phyloP scores from a whole-genome alignment of 495 filamentous ascomycete genomes.

The Aspergillus ostianus region DNA sequence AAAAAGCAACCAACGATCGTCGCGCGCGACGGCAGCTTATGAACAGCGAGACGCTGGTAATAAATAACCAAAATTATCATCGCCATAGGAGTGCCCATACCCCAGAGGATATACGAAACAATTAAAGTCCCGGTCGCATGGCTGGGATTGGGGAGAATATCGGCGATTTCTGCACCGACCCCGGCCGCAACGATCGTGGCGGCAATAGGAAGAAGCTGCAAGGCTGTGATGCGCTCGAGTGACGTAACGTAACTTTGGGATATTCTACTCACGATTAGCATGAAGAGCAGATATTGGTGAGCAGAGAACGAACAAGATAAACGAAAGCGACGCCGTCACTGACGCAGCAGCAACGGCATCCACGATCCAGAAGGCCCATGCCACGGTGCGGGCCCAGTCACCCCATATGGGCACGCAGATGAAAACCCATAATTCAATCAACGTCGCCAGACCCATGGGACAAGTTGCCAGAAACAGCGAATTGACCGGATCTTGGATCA shows the following conservation, averaged over 20 bases:
- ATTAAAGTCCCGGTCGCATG: conserved; percentile 42
- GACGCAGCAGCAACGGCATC: conserved; percentile 39
- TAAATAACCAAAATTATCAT: conserved; percentile 45
- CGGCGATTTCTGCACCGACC: conserved; percentile 39
- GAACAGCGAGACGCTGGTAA: conserved; percentile 45
- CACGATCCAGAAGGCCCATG: conserved; percentile 48
- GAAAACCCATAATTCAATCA: conserved; percentile 48
- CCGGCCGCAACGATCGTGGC: conserved; percentile 47
- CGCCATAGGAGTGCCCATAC: conserved; percentile 44
- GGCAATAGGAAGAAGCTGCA: conserved; percentile 47
- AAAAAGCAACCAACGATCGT: conserved; percentile 47
- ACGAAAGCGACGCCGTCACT: conserved; percentile 41
- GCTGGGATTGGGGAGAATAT: conserved; percentile 22
- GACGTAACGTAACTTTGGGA: conserved; percentile 39
- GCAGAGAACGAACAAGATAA: conserved; percentile 34
- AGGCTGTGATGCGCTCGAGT: conserved; percentile 43
- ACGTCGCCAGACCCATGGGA: conserved; percentile 50
- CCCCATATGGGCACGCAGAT: conserved; percentile 47
- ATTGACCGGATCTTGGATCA: conserved; percentile 47
- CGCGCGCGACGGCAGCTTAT: conserved; percentile 45
- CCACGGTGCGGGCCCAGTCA: conserved; percentile 29
- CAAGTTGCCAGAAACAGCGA: conserved; percentile 46
- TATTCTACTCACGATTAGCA: conserved; percentile 18
- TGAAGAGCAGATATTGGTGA: background rate
- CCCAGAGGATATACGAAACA: conserved; percentile 45